These are phyloP conservation scores for Curvularia lunata DNA, from an alignment of 2,329 filamentous ascomycete species.

Conservation along the genomic window DNA sequence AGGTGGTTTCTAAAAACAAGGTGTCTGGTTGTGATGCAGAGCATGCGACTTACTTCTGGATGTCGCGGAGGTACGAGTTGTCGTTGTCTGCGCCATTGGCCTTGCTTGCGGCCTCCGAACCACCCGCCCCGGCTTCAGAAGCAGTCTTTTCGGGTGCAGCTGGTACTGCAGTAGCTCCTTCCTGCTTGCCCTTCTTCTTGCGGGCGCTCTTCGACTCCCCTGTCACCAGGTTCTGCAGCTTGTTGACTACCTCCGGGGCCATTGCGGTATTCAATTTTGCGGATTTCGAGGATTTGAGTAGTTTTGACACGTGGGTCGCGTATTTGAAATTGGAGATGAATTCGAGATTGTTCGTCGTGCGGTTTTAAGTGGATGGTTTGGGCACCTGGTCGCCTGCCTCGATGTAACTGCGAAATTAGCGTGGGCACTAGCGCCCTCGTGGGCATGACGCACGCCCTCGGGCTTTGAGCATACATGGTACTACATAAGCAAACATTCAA, in stretches of 20 bases:
- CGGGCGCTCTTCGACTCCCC: constrained; percentile 59
- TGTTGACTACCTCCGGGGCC: constrained; percentile 65
- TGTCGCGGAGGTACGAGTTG: constrained; percentile 81
- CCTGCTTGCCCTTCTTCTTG: constrained; percentile 60
- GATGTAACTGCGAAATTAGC: constrained; percentile 21
- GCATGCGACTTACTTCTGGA: constrained; percentile 76
- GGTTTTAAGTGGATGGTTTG: constrained; percentile 20
- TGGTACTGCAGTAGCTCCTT: constrained; percentile 51
- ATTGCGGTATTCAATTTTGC: constrained; percentile 30
- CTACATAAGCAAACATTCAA: neutral
- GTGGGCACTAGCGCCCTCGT: constrained; percentile 22
- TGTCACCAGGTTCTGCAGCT: constrained; percentile 67
- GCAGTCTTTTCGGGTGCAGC: constrained; percentile 49
- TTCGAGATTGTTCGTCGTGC: constrained; percentile 14
- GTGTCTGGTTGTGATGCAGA: constrained; percentile 7
- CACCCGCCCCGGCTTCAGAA: constrained; percentile 38
- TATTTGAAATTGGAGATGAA: constrained; percentile 13
- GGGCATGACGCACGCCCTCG: constrained; percentile 15
- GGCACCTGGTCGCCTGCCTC: constrained; percentile 19
- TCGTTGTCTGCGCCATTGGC: constrained; percentile 71
- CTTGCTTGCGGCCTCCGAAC: constrained; percentile 44
- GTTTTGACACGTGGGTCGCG: constrained; percentile 26
- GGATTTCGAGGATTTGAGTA: constrained; percentile 11
- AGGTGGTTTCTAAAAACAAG: constrained; percentile 3
- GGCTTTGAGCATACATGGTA: neutral